Percentiles rank a stretch among this genome's conserved stretches.
phyloP scores from a whole-genome alignment of 805 yeast genomes.

The Saturnispora dispora region DNA sequence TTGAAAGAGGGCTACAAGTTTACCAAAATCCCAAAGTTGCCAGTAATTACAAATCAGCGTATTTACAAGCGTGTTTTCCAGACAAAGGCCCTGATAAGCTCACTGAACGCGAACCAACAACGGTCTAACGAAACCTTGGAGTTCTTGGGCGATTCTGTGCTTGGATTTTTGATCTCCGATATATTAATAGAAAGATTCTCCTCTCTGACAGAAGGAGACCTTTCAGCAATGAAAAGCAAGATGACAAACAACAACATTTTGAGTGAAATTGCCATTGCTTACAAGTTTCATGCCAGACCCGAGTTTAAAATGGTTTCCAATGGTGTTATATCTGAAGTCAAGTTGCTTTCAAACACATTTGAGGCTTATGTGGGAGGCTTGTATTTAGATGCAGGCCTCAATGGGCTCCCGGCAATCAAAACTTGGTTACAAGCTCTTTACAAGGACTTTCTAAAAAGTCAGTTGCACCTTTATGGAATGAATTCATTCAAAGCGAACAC shows the following conservation, averaged over 20 bases:
- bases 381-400: not conserved
- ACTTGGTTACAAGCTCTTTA: not conserved
- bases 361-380: slow-evolving; percentile 6
- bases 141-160: slow-evolving; percentile 2
- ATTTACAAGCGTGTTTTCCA: not conserved
- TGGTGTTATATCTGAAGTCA: not conserved
- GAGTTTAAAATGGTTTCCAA: not conserved
- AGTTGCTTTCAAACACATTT: slow-evolving; percentile 3
- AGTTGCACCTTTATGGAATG: not conserved
- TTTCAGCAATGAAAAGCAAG: not conserved
- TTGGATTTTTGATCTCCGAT: slow-evolving; percentile 1
- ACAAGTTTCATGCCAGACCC: not conserved
- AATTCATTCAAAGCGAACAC: not conserved
- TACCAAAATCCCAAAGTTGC: not conserved
- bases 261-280: slow-evolving; percentile 1
- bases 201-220: not conserved
- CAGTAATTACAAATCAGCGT: not conserved
- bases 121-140: not conserved
- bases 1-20: not conserved
- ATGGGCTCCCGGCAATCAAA: not conserved
- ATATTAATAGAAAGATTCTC: not conserved
- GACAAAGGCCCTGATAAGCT: not conserved
- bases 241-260: slow-evolving; percentile 3
- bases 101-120: not conserved
- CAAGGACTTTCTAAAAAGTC: not conserved